Base-by-base conservation (phyloP, 352 stramenopile genomes). In the Phytophthora rubi region DNA sequence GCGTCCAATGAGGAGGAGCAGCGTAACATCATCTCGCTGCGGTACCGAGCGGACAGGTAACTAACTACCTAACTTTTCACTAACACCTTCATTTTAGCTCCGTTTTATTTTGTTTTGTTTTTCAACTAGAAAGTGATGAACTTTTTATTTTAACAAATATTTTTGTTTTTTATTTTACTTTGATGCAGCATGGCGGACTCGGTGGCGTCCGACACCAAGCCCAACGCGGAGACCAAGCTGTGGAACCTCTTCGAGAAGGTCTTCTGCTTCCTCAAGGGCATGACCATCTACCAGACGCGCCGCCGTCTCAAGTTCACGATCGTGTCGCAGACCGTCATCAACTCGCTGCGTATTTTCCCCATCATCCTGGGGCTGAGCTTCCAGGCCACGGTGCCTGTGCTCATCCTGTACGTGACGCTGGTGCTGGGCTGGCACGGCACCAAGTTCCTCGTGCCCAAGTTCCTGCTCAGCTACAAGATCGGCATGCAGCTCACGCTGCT, bases 401-500 rank as follows among this genome's bases (percentile, higher is more conserved):
- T 93, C 52, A 95, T 96, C 62, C 73, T 96, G 75, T 95, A 95
- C 63, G 69, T 95, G 30, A 96, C 89, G 39, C 68, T 96, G 21
- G 88, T 96, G 66, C 79, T 96, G 62, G 89, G 89, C 7, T 96
- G 89, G 89, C 89, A 96, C 68, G 89, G 89, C 58, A 91, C 83
- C n/a, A 95, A 94, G 58, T 95, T 95, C 74, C 76, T 96, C 21
- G 83, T 90, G 28, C 85, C 86, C 42, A 91, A 92, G 62, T 96
- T 94, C 64, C 65, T 96, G 60, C 79, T 96, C 26, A 85, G 91
- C 58, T 96, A 95, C 82, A 96, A 96, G 70, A 91, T 96, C 45
- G 89, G 89, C 53, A 96, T 96, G 89, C 89, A 96, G 61, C 64
- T 96, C 23, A 96, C 83, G 68, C 57, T 96, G 8, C 30, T 92